phyloP scores from a whole-genome alignment of 495 filamentous ascomycete genomes.

The Penicillium flavigenum region DNA sequence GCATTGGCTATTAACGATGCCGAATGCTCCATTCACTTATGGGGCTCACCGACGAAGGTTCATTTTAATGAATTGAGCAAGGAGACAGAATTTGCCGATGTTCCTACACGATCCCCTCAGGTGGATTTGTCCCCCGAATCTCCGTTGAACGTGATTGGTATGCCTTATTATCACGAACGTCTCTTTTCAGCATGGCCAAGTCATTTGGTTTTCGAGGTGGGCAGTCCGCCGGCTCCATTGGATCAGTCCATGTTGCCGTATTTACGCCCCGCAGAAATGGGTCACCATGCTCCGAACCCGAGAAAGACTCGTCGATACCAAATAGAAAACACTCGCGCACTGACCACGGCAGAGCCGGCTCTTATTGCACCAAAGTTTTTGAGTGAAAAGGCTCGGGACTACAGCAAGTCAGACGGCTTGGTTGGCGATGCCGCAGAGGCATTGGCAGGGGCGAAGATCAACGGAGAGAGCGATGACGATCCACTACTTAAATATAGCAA shows the following conservation, averaged over 20 bases:
- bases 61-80: slow-evolving; percentile 83
- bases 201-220: slow-evolving; percentile 76
- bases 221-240: slow-evolving; percentile 73
- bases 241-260: slow-evolving; percentile 70
- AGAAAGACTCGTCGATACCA: slow-evolving; percentile 73
- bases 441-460: slow-evolving; percentile 58
- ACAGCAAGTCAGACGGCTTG: slow-evolving; percentile 53
- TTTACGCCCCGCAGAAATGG: slow-evolving; percentile 66
- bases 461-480: slow-evolving; percentile 63
- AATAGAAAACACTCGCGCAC: slow-evolving; percentile 69
- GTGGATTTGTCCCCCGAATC: slow-evolving; percentile 74
- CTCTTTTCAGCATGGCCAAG: slow-evolving; percentile 89
- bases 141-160: slow-evolving; percentile 79
- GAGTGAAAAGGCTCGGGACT: slow-evolving; percentile 83
- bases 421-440: slow-evolving; percentile 64
- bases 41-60: slow-evolving; percentile 87
- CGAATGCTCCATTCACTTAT: slow-evolving; percentile 77
- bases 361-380: slow-evolving; percentile 79
- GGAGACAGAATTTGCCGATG: slow-evolving; percentile 74
- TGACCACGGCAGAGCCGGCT: slow-evolving; percentile 50
- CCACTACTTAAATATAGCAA: slow-evolving; percentile 84
- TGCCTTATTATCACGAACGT: slow-evolving; percentile 89
- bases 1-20: slow-evolving; percentile 79
- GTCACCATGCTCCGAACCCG: slow-evolving; percentile 75
- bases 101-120: slow-evolving; percentile 46